Conservation (phyloP, 805 yeast species). For the Schwanniomyces yamadae region DNA sequence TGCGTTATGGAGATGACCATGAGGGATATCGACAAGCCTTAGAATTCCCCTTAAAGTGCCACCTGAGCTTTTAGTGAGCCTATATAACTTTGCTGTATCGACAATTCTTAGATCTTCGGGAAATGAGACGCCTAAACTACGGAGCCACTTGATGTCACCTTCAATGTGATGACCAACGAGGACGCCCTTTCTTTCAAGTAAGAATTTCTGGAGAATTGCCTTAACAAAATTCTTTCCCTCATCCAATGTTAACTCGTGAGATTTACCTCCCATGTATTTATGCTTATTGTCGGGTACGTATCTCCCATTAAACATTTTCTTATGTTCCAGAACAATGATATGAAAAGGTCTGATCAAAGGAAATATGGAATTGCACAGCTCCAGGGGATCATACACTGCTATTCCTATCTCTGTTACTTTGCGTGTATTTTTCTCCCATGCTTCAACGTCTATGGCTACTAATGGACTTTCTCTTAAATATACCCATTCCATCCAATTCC, state of each 20-base stretch:
- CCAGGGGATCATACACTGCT: conserved; percentile 53
- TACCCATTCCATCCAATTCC: conserved; percentile 18
- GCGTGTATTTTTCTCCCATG: conserved; percentile 46
- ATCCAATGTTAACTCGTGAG: conserved; percentile 37
- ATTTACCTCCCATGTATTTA: conserved; percentile 50
- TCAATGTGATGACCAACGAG: conserved; percentile 61
- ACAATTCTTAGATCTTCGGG: conserved; percentile 30
- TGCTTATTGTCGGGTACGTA: conserved; percentile 57
- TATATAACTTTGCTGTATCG: conserved; percentile 53
- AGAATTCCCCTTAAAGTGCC: conserved; percentile 47
- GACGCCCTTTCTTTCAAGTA: conserved; percentile 25
- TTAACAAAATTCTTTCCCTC: conserved; percentile 43
- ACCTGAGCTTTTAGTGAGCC: conserved; percentile 38
- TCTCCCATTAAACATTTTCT: conserved; percentile 41
- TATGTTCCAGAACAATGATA: conserved; percentile 46
- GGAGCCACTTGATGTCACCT: conserved; percentile 57
- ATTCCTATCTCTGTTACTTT: conserved; percentile 60
- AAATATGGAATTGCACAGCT: conserved; percentile 33
- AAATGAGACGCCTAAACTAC: conserved; percentile 44
- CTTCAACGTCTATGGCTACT: conserved; percentile 57
- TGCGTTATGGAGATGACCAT: conserved; percentile 64
- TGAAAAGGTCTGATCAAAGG: conserved; percentile 44
- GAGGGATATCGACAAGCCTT: conserved; percentile 50
- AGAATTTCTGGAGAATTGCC: conserved; percentile 43
- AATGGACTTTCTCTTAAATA: conserved; percentile 29